Evolutionary conservation across 2,329 filamentous ascomycete species (phyloP).

Genomic region (Ceratocystis destructans): DNA sequence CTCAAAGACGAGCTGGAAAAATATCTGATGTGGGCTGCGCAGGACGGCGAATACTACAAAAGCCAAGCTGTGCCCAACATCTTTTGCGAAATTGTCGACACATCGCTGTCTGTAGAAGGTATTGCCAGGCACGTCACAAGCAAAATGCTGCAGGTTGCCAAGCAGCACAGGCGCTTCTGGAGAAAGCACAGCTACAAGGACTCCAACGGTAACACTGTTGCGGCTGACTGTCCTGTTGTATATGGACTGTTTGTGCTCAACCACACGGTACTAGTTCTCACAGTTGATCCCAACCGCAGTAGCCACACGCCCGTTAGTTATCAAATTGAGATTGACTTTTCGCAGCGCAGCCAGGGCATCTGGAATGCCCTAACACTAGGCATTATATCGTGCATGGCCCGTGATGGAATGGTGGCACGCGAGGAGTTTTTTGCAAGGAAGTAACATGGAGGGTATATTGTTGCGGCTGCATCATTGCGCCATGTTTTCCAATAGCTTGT

Average conservation of each 20-base stretch:
- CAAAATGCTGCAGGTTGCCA: constrained; percentile 28
- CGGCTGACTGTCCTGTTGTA: constrained; percentile 28
- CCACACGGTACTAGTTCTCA: constrained; percentile 29
- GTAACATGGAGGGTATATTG: too few species aligned
- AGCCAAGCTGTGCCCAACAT: constrained; percentile 30
- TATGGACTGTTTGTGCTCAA: constrained; percentile 33
- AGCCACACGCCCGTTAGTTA: constrained; percentile 30
- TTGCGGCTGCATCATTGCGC: neutral
- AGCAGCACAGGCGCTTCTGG: constrained; percentile 29
- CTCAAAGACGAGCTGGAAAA: constrained; percentile 28
- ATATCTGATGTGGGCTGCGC: constrained; percentile 31
- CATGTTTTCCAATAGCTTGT: neutral
- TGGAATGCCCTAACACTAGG: constrained; percentile 35
- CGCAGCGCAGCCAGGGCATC: constrained; percentile 29
- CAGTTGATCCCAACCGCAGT: constrained; percentile 29
- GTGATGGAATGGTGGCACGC: constrained; percentile 14
- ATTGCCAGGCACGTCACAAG: constrained; percentile 28
- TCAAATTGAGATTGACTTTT: constrained; percentile 31
- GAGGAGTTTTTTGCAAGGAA: constrained; percentile 8
- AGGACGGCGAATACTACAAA: constrained; percentile 29
- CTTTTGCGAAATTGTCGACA: constrained; percentile 28
- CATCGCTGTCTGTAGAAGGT: constrained; percentile 21
- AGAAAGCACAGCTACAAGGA: neutral
- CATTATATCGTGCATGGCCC: constrained; percentile 21
- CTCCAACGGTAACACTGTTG: neutral